Evolutionary conservation across 129 eudicot species (phyloP), one percentile per base, ranked within the genome.

Genomic region (carrot (Daucus carota)): DNA sequence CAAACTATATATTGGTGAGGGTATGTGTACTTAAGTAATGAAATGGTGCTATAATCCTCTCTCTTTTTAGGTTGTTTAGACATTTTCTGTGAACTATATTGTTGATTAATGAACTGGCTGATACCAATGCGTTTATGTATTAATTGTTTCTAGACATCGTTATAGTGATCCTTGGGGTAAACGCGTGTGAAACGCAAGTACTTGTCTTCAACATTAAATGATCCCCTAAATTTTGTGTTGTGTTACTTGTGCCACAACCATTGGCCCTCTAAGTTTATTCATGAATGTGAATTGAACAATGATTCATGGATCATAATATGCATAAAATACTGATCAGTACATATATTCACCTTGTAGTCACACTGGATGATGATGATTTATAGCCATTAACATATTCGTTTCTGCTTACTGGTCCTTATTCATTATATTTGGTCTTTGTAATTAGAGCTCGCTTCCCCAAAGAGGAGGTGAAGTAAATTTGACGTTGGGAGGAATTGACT

Each of bases 381-480:
- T 57, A n/a, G 31, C 31, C 34, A 31, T 57, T 57, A 57, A 24
- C 16, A 24, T 57, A n/a, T 9, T 29, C 22, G 40, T 15, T 29
- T 63, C 70, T 63, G 20, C 70, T 29, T 6, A 63, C 34, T 63
- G 29, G 70, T 63, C 40, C 70, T 29, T 29, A 12, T 63, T 28
- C n/a, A n/a, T n/a, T n/a, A n/a, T n/a, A n/a, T n/a, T n/a, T n/a
- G n/a, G n/a, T n/a, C n/a, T n/a, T n/a, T n/a, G n/a, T n/a, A 28
- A 79, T 81, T 78, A 91, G 97, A 94, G 92, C 81, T 88, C 94
- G 67, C 93, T 94, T 85, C 92, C 96, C 40, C 99, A 87, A 46
- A 89, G 90, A 86, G 96, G 98, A 31, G 98, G 97, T 42, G 99
- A 94, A 82, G 96, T 94, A 57, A 94, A 94, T 85, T 80, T 94